A percentile compares a stretch with the other conserved stretches of the same genome.
Evolutionary conservation across 2,329 filamentous ascomycete genomes (phyloP).

Genomic region (Cadophora malorum): DNA sequence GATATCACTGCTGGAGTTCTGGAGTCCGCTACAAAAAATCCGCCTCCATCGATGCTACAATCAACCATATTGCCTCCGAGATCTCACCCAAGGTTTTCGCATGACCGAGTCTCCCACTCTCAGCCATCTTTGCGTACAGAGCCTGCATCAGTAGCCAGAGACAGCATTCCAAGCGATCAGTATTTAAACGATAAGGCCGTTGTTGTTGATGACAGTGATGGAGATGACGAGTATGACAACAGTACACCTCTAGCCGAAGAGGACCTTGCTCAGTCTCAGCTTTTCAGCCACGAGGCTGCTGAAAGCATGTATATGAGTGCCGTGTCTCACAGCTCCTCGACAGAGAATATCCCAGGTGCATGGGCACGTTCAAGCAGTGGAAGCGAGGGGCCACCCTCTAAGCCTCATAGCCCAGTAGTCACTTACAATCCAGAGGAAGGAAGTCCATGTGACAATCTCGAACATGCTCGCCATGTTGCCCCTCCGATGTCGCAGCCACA

Average conservation of each 20-base stretch:
- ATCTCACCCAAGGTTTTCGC: conserved; percentile 38
- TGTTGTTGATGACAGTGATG: conserved; percentile 23
- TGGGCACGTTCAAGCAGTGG: conserved; percentile 38
- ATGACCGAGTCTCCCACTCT: conserved; percentile 42
- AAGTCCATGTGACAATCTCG: conserved; percentile 37
- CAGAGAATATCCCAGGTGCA: conserved; percentile 37
- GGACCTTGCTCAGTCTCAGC: conserved; percentile 67
- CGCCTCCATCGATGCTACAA: conserved; percentile 32
- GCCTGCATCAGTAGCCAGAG: not conserved
- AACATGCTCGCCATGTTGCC: conserved; percentile 35
- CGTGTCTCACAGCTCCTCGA: conserved; percentile 54
- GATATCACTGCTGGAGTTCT: conserved; percentile 41
- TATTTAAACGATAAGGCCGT: not conserved
- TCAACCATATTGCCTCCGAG: conserved; percentile 41
- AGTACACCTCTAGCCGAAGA: conserved; percentile 45
- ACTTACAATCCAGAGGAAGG: conserved; percentile 3
- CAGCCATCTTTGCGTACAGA: conserved; percentile 36
- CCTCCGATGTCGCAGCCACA: conserved; percentile 6
- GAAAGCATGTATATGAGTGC: conserved; percentile 89
- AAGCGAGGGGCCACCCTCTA: conserved; percentile 28
- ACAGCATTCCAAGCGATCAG: not conserved
- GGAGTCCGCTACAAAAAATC: not conserved
- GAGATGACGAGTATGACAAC: conserved; percentile 34
- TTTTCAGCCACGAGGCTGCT: conserved; percentile 81
- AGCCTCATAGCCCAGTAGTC: conserved; percentile 35